Conservation (phyloP, 169 alveolate species). For the Plasmodium blacklocki region DNA sequence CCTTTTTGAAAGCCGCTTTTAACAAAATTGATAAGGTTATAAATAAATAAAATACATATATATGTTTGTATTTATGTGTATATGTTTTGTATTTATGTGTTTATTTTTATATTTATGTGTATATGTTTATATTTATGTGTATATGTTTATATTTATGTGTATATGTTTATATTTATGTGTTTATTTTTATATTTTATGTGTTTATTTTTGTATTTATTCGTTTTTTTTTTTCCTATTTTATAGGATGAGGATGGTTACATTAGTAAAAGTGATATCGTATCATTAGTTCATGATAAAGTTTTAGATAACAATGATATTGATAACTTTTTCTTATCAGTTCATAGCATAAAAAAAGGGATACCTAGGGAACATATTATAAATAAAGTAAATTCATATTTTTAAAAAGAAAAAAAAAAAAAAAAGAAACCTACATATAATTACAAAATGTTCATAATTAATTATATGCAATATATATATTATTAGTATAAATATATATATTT, state of each 20-base stretch:
- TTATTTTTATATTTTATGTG: neutral
- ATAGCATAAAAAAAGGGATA: conserved; percentile 23
- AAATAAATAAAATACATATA: neutral
- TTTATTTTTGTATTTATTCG: neutral
- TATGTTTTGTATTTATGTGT: neutral
- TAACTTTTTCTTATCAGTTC: conserved; percentile 53
- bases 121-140: neutral
- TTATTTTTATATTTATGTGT: too few species aligned
- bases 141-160: neutral
- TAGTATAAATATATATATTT: neutral
- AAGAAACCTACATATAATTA: neutral
- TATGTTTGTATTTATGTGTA: neutral
- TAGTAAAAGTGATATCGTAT: conserved; percentile 62
- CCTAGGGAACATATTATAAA: conserved; percentile 31
- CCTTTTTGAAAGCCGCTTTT: conserved; percentile 74
- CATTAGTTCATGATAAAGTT: conserved; percentile 57
- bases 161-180: neutral
- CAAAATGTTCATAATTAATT: neutral
- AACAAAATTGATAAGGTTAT: conserved; percentile 75
- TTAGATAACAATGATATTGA: conserved; percentile 67
- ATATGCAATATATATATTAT: neutral
- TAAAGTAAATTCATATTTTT: conserved; percentile 23
- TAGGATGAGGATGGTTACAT: conserved; percentile 76
- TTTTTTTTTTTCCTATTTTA: neutral
- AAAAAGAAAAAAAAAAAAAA: conserved; percentile 4